Base-by-base conservation (phyloP, 2,329 filamentous ascomycete species). In the Pestalotiopsis sp. region DNA sequence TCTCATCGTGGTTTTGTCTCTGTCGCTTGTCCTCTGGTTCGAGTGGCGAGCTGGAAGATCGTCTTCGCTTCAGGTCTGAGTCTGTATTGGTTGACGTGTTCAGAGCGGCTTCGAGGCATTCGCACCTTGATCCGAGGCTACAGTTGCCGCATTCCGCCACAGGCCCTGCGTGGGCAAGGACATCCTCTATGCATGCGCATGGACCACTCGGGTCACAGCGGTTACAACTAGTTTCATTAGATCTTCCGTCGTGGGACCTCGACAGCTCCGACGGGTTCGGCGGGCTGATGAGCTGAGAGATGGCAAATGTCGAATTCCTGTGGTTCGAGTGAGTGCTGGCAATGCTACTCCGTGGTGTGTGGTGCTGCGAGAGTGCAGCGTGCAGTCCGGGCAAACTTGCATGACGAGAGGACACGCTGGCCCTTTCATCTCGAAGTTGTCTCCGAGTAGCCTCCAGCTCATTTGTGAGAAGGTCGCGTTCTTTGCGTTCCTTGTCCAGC, bases 71-170 rank as follows among this genome's bases (percentile, higher is more conserved):
- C 45, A 87, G 76, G 59, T 83, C 82, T 7, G 79, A 70, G n/a
- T 79, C 76, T 12, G 73, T 57, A 11, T 76, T 73, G 31, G 75
- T 73, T 20, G 77, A 73, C 39, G 78, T 75, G 67, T 81, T 81
- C 6, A 83, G 77, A 52, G 78, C 77, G 13, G 81, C 81, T 67
- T 87, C 83, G 27, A 91, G 84, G 65, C 90, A 90, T 70, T 90
- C 87, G 73, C 92, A 94, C 65, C 86, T 86, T 7, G 85, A 84
- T 61, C 86, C 88, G 7, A 88, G 80, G 20, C 85, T 87, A 77
- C 92, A 94, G 67, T 89, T 89, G 63, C 87, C 89, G 76, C 92
- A 94, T 25, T 88, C 90, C 27, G 87, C 76, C 6, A 83, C 76
- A 41, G 86, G 81, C n/a, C 38, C 64, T 60, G 66, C 59, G n/a